Evolutionary conservation across 169 alveolate genomes (phyloP).

Genomic region (Plasmodium ovale): DNA sequence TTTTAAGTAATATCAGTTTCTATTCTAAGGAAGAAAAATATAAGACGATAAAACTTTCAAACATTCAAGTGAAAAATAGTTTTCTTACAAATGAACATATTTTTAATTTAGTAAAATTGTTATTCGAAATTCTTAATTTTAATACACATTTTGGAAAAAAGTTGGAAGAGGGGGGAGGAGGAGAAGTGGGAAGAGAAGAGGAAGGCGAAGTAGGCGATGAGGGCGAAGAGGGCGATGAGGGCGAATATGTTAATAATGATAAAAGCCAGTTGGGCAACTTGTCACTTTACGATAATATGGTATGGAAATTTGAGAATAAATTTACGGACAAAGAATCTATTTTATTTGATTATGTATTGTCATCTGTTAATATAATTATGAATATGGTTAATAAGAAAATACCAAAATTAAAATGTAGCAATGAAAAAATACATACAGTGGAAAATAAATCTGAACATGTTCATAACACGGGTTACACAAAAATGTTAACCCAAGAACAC

Average conservation of each 20-base stretch:
- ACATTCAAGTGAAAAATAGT: constrained; percentile 20
- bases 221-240: background rate
- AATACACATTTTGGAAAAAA: constrained; percentile 20
- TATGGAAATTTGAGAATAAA: constrained; percentile 65
- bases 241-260: background rate
- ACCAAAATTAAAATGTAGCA: background rate
- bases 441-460: constrained; percentile 8
- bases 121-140: constrained; percentile 60
- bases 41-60: constrained; percentile 42
- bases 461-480: background rate
- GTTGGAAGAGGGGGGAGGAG: background rate
- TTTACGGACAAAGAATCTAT: constrained; percentile 48
- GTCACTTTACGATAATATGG: background rate
- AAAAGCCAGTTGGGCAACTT: too few relatives aligned
- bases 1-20: constrained; percentile 50
- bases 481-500: constrained; percentile 20
- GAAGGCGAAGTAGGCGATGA: background rate
- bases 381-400: constrained; percentile 34
- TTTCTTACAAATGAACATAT: constrained; percentile 51
- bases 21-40: constrained; percentile 67
- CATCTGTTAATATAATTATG: constrained; percentile 62
- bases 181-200: background rate
- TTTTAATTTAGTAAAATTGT: constrained; percentile 48
- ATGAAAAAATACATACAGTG: background rate
- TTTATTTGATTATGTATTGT: constrained; percentile 58